Conservation (phyloP, 805 yeast species). For the Saturnispora mendoncae region DNA sequence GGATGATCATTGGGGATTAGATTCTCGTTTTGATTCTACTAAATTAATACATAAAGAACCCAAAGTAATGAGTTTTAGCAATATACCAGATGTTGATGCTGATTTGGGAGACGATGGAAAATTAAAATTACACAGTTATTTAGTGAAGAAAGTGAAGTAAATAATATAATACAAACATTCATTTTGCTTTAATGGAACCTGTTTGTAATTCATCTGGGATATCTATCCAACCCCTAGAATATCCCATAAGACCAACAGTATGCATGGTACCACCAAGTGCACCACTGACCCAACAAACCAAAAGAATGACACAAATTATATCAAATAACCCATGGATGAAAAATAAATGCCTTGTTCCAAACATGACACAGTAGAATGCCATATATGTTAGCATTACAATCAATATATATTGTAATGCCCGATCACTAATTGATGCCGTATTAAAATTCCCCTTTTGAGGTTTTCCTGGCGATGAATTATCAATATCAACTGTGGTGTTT, state of each 20-base stretch:
- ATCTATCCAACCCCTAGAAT: constrained; percentile 9
- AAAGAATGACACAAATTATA: constrained; percentile 47
- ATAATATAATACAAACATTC: background rate
- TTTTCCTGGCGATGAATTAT: too few species aligned
- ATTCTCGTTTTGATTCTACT: constrained; percentile 4
- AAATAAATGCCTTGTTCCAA: constrained; percentile 75
- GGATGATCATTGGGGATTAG: constrained; percentile 9
- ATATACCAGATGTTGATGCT: constrained; percentile 6
- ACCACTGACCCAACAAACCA: constrained; percentile 24
- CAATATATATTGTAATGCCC: constrained; percentile 58
- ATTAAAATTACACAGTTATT: constrained; percentile 11
- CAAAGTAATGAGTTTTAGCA: background rate
- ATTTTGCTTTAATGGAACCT: constrained; percentile 1
- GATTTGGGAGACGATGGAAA: constrained; percentile 10
- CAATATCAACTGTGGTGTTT: constrained; percentile 21
- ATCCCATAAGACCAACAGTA: constrained; percentile 10
- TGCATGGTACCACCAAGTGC: constrained; percentile 14
- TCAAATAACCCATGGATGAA: constrained; percentile 77
- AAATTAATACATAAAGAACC: background rate
- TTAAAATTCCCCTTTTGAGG: constrained; percentile 22
- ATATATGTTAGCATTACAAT: constrained; percentile 38
- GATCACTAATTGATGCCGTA: constrained; percentile 48
- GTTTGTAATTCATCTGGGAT: constrained; percentile 4
- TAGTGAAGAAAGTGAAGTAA: constrained; percentile 5
- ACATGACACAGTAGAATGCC: constrained; percentile 53